Evolutionary conservation across 441 rosid species (phyloP).

Genomic region (Capsella rubella): DNA sequence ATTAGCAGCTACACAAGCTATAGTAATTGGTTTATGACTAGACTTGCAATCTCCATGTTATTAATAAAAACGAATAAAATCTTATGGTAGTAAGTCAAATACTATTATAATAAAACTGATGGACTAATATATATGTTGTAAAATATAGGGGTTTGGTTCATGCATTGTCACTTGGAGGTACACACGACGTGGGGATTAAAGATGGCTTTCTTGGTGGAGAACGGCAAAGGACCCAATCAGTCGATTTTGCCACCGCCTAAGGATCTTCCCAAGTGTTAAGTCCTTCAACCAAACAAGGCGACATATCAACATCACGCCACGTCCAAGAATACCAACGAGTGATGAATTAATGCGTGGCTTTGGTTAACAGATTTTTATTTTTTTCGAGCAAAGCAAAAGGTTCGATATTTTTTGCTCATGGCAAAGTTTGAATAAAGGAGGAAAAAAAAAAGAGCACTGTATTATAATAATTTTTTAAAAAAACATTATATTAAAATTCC

Average conservation of each 20-base stretch:
- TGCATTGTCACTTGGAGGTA: conserved; percentile 74
- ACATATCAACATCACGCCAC: conserved; percentile 26
- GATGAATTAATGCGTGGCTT: conserved; percentile 33
- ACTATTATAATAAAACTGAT: conserved; percentile 33
- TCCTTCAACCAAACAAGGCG: background rate
- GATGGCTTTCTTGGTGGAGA: conserved; percentile 95
- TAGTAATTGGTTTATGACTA: conserved; percentile 4
- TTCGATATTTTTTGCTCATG: conserved; percentile 33
- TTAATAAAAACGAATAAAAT: background rate
- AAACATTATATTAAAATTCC: conserved; percentile 24
- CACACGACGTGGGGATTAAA: conserved; percentile 96
- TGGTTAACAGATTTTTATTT: conserved; percentile 23
- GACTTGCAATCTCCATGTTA: background rate
- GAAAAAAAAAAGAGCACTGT: conserved; percentile 13
- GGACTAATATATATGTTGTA: conserved; percentile 42
- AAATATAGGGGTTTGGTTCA: conserved; percentile 60
- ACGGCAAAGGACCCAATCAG: conserved; percentile 81
- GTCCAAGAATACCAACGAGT: conserved; percentile 30
- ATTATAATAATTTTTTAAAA: conserved; percentile 19
- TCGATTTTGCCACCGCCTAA: conserved; percentile 90
- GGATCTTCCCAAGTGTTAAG: conserved; percentile 85
- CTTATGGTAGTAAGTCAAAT: conserved; percentile 13
- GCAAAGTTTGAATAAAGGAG: conserved; percentile 34
- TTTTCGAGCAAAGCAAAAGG: conserved; percentile 38
- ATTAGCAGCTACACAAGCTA: background rate